These are phyloP conservation scores for Russula sp. DNA, from an alignment of 768 basidiomycete genomes.

Conservation along the genomic window DNA sequence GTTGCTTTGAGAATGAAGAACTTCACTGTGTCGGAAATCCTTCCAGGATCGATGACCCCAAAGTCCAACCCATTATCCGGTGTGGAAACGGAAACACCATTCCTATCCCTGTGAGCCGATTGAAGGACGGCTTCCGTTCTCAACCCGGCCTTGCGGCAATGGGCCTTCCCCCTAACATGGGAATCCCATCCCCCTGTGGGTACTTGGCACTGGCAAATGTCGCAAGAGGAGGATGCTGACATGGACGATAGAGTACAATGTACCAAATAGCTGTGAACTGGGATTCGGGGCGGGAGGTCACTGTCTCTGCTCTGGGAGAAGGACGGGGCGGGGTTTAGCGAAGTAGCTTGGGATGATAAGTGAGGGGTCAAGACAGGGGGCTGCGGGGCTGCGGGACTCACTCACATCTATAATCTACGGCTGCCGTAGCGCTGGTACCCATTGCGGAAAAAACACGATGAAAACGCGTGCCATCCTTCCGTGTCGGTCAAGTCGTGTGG, in stretches of 20 bases:
- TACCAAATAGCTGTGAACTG: not conserved
- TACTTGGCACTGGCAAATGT: not conserved
- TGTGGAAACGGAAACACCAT: not conserved
- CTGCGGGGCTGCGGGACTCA: not conserved
- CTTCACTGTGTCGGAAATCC: not conserved
- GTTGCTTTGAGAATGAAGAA: not conserved
- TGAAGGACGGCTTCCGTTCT: not conserved
- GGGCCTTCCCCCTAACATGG: not conserved
- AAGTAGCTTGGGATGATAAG: not conserved
- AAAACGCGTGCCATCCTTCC: not conserved
- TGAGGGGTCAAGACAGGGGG: not conserved
- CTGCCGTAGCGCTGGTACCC: slow-evolving; percentile 10
- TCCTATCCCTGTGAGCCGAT: slow-evolving; percentile 1
- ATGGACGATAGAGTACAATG: not conserved
- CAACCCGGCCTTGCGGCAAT: slow-evolving; percentile 2
- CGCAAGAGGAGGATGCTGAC: not conserved
- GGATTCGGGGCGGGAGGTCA: not conserved
- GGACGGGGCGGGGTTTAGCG: not conserved
- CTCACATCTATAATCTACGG: no score
- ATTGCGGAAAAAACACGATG: slow-evolving; percentile 3
- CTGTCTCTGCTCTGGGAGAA: not conserved
- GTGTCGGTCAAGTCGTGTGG: not conserved
- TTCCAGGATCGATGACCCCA: not conserved
- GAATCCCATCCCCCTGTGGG: not conserved
- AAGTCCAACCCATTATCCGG: slow-evolving; percentile 1